phyloP scores from a whole-genome alignment of 495 filamentous ascomycete genomes.

The Annulohypoxylon maeteangense region DNA sequence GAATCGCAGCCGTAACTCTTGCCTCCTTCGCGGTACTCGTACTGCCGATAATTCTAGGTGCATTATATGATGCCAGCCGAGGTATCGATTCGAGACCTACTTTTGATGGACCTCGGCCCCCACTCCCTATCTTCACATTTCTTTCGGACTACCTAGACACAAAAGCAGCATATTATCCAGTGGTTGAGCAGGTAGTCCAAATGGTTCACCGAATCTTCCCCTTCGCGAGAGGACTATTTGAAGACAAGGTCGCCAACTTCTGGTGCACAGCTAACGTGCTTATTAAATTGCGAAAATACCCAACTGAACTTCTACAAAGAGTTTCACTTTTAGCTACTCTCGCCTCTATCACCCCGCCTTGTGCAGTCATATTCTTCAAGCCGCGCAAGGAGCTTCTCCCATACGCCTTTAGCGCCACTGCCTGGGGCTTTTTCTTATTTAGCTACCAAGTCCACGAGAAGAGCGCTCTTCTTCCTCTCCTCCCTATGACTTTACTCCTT shows the following conservation, averaged over 20 bases:
- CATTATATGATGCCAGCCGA: conserved; percentile 66
- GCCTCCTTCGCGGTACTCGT: conserved; percentile 79
- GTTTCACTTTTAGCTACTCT: conserved; percentile 80
- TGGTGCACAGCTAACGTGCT: conserved; percentile 94
- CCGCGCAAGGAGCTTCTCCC: conserved; percentile 82
- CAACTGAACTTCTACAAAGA: conserved; percentile 74
- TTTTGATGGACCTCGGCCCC: conserved; percentile 62
- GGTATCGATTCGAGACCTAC: conserved; percentile 62
- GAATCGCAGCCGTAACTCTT: conserved; percentile 76
- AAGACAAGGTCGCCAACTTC: conserved; percentile 98
- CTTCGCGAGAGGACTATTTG: conserved; percentile 92
- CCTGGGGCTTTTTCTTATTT: conserved; percentile 97
- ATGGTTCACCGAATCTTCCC: conserved; percentile 91
- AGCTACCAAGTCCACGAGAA: conserved; percentile 99
- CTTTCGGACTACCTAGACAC: conserved; percentile 69
- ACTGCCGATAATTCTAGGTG: conserved; percentile 75
- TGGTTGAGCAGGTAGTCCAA: conserved; percentile 80
- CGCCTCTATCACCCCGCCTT: conserved; percentile 78
- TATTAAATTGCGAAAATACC: conserved; percentile 82
- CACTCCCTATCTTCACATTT: conserved; percentile 65
- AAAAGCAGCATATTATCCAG: conserved; percentile 72
- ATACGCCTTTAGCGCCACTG: conserved; percentile 78
- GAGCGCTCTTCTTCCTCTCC: conserved; percentile 87
- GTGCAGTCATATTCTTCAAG: conserved; percentile 78
- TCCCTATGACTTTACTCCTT: conserved; percentile 90